phyloP scores from a whole-genome alignment of 2,329 filamentous ascomycete species.

The Anthostomella pinea region DNA sequence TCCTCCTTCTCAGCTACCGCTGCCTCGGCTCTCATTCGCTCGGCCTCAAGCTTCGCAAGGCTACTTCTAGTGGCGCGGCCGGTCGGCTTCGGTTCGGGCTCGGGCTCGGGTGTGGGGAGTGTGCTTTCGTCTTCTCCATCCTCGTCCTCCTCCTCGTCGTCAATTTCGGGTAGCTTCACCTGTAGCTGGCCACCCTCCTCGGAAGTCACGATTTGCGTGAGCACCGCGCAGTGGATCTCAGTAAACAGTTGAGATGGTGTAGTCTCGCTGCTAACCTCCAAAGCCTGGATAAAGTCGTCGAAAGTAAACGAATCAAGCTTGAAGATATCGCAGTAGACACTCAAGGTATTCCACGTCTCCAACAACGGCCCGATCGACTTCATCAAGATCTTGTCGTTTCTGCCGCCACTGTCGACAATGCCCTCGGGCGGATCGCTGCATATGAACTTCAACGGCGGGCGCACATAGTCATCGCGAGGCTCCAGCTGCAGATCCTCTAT shows the following conservation, averaged over 20 bases:
- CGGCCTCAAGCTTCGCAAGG: slow-evolving; percentile 75
- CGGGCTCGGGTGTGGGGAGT: slow-evolving; percentile 63
- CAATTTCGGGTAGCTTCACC: slow-evolving; percentile 72
- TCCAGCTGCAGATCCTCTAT: slow-evolving; percentile 89
- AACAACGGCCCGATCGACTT: slow-evolving; percentile 81
- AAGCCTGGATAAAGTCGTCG: slow-evolving; percentile 88
- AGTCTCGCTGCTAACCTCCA: slow-evolving; percentile 72
- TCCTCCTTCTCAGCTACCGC: slow-evolving; percentile 50
- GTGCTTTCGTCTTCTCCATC: slow-evolving; percentile 56
- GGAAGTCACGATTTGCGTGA: slow-evolving; percentile 80
- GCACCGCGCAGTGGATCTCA: slow-evolving; percentile 85
- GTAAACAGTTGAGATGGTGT: slow-evolving; percentile 80
- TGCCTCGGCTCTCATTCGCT: slow-evolving; percentile 60
- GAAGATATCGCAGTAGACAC: slow-evolving; percentile 96
- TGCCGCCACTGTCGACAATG: slow-evolving; percentile 43
- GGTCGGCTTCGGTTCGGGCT: slow-evolving; percentile 61
- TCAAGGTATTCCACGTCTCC: slow-evolving; percentile 94
- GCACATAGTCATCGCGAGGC: slow-evolving; percentile 61
- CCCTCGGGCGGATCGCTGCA: slow-evolving; percentile 61
- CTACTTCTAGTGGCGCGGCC: slow-evolving; percentile 81
- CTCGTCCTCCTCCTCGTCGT: slow-evolving; percentile 65
- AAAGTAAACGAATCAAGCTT: slow-evolving; percentile 95
- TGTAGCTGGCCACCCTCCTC: slow-evolving; percentile 77
- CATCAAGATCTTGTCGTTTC: slow-evolving; percentile 67
- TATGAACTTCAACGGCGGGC: slow-evolving; percentile 76